Evolutionary conservation across 164 flowering plant species (phyloP).

Genomic region (Umbellularia californica): DNA sequence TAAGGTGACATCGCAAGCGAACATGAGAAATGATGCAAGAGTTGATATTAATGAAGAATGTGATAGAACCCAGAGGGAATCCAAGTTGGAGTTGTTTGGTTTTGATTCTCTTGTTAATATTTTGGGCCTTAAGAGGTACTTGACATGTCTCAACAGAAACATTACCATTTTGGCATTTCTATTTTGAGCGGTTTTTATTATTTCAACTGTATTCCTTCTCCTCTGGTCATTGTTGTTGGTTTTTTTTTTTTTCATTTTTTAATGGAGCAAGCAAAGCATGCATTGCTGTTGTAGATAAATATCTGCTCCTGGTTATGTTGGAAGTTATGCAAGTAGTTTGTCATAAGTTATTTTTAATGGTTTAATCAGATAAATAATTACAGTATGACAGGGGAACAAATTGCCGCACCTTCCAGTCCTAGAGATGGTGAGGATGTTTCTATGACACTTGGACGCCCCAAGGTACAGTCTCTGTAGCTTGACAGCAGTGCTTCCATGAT

Average conservation of each 20-base stretch:
- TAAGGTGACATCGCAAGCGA: constrained; percentile 28
- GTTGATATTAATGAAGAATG: constrained; percentile 34
- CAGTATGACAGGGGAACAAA: constrained; percentile 95
- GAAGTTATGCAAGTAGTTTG: neutral
- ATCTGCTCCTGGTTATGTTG: neutral
- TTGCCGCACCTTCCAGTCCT: constrained; percentile 78
- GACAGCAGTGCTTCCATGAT: neutral
- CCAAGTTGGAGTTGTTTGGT: constrained; percentile 93
- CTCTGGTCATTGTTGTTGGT: neutral
- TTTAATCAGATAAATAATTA: constrained; percentile 8
- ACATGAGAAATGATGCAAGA: constrained; percentile 25
- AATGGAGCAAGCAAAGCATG: neutral
- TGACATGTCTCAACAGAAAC: neutral
- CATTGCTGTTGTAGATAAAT: neutral
- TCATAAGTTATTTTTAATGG: neutral
- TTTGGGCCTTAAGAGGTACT: constrained; percentile 87
- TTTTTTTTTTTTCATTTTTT: neutral
- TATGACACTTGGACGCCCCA: constrained; percentile 57
- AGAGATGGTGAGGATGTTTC: constrained; percentile 83
- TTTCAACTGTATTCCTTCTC: neutral
- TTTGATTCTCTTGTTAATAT: constrained; percentile 96
- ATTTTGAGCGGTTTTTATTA: neutral
- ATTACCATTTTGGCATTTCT: constrained; percentile 3
- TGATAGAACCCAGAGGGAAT: constrained; percentile 54
- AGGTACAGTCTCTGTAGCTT: constrained; percentile 39